Evolutionary conservation across 2,329 filamentous ascomycete species (phyloP).

Genomic region (Pochonia chlamydosporia): DNA sequence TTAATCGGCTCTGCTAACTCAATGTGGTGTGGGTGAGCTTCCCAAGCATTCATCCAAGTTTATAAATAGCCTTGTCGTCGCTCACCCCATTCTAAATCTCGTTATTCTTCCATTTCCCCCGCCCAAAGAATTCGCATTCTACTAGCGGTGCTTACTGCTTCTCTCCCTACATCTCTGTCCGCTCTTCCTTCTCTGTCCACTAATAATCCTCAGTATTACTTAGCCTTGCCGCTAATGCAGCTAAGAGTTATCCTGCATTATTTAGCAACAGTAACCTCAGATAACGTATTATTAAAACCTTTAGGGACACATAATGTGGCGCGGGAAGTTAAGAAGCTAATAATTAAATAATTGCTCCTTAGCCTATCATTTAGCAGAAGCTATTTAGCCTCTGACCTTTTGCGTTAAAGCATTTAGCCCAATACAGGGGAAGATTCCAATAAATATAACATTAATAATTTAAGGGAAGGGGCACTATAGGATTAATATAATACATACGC

Average conservation of each 20-base stretch:
- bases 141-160: neutral
- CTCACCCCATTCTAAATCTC: neutral
- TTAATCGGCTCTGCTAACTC: neutral
- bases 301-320: neutral
- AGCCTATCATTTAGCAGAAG: slow-evolving; percentile 1
- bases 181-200: neutral
- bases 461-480: neutral
- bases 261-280: slow-evolving; percentile 1
- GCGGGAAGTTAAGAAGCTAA: neutral
- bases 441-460: too few species aligned
- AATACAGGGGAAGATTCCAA: neutral
- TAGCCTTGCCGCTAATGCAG: neutral
- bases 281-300: slow-evolving; percentile 1
- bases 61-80: neutral
- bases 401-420: neutral
- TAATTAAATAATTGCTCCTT: slow-evolving; percentile 3
- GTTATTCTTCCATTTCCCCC: neutral
- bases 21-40: neutral
- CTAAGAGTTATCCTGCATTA: slow-evolving; percentile 1
- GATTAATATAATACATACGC: neutral
- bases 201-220: neutral
- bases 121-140: neutral
- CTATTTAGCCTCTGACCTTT: neutral
- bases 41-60: neutral
- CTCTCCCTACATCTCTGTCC: neutral